Percentiles rank a stretch among this genome's conserved stretches.
These are phyloP conservation scores for Aciculoconidium aculeatum DNA, from an alignment of 805 yeast genomes.

Conservation along the genomic window DNA sequence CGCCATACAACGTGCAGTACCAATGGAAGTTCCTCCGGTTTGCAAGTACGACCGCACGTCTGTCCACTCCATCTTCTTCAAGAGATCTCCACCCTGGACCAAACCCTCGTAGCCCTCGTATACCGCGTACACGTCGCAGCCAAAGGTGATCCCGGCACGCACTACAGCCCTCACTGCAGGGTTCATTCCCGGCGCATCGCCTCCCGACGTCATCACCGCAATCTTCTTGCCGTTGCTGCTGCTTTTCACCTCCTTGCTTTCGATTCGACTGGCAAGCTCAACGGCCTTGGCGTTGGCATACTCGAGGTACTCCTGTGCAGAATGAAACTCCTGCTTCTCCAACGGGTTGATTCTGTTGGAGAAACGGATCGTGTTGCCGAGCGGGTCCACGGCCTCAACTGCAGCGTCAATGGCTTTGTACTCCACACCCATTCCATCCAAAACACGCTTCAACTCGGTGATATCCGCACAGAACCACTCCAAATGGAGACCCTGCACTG, in stretches of 20 bases:
- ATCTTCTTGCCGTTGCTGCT: conserved; percentile 39
- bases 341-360: conserved; percentile 18
- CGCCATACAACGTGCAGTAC: conserved; percentile 69
- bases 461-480: conserved; percentile 29
- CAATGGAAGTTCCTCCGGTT: conserved; percentile 72
- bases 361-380: conserved; percentile 28
- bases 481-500: conserved; percentile 10
- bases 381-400: conserved; percentile 23
- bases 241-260: conserved; percentile 1
- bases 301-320: conserved; percentile 25
- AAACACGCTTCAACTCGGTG: conserved; percentile 21
- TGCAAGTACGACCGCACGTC: conserved; percentile 68
- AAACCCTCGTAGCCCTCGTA: conserved; percentile 74
- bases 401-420: conserved; percentile 1
- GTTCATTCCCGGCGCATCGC: conserved; percentile 81
- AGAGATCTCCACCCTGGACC: conserved; percentile 57
- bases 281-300: conserved; percentile 15
- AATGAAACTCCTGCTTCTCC: conserved; percentile 13
- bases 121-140: conserved; percentile 61
- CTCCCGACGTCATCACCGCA: conserved; percentile 78
- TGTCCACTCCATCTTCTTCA: conserved; percentile 63
- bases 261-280: conserved; percentile 11
- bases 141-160: conserved; percentile 57
- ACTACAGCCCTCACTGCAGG: conserved; percentile 71
- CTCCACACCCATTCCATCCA: conserved; percentile 11